Evolutionary conservation across 352 stramenopile genomes (phyloP), one percentile per base, ranked within the genome.

Genomic region (Phytophthora palmivora): DNA sequence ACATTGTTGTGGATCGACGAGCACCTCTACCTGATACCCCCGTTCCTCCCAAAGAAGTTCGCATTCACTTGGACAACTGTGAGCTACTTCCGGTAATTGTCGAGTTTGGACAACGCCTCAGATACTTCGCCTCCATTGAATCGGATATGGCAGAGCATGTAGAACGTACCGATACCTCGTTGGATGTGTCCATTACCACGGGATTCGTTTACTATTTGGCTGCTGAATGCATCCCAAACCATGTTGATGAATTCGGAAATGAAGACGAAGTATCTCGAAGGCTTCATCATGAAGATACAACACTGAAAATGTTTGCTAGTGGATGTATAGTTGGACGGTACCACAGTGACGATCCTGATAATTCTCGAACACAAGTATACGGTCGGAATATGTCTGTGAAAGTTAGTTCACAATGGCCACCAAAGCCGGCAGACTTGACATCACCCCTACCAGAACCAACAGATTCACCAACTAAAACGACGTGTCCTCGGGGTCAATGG

Each of bases 351-450:
- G 70, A 89, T 15, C 61, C 71, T 3, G 64, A 70, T 0, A 71
- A 78, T 4, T 81, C 84, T 32, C 74, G 78, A 18, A 67, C 83
- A 0, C 82, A 91, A 48, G 12, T 89, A 3, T 91, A 90, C 48
- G 79, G 84, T 3, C 68, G 82, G 2, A 91, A 92, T 46, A 88
- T 92, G 82, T 86, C 74, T 8, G 53, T 90, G 2, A 84, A 87
- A 41, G 75, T 90, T 3, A 72, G 70, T 2, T 75, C 78, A 0
- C 63, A 78, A 32, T 91, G 82, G 84, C 79, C 84, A 19, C 82
- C 84, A 39, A 15, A 74, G n/a, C 37, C 51, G 5, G 16, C 38
- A 26, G 9, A 26, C 3, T 51, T 63, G 11, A 16, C 47, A 0
- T 54, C 58, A 8, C 54, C 65, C 44, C 22, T 10, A 34, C 32